Evolutionary conservation across 805 yeast species (phyloP).

Genomic region (Candida alai): DNA sequence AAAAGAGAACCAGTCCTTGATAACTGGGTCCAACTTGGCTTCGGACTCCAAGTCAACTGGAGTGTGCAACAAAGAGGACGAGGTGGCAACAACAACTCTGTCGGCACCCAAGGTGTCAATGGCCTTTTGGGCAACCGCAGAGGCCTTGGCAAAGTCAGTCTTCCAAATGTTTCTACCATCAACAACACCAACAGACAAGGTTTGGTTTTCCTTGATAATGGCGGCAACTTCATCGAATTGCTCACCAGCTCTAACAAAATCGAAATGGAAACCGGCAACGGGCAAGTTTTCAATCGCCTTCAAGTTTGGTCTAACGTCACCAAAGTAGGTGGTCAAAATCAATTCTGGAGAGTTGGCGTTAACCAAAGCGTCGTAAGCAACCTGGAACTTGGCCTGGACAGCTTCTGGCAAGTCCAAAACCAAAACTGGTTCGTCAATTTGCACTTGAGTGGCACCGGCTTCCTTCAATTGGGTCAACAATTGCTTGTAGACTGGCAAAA

Average conservation of each 20-base stretch:
- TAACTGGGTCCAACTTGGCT: slow-evolving; percentile 82
- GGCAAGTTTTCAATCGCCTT: slow-evolving; percentile 84
- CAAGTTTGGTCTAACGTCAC: slow-evolving; percentile 97
- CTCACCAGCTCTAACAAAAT: slow-evolving; percentile 93
- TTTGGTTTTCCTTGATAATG: slow-evolving; percentile 65
- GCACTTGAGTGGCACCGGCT: slow-evolving; percentile 95
- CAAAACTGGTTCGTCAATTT: slow-evolving; percentile 95
- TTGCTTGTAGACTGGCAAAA: slow-evolving; percentile 91
- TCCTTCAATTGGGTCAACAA: slow-evolving; percentile 79
- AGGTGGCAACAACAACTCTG: slow-evolving; percentile 75
- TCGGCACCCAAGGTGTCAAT: slow-evolving; percentile 80
- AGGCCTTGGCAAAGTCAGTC: slow-evolving; percentile 87
- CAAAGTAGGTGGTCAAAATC: slow-evolving; percentile 88
- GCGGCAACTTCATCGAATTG: slow-evolving; percentile 82
- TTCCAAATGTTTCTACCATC: slow-evolving; percentile 99
- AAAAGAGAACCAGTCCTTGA: slow-evolving; percentile 97
- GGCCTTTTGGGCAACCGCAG: slow-evolving; percentile 77
- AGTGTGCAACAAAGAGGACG: slow-evolving; percentile 96
- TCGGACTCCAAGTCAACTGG: slow-evolving; percentile 95
- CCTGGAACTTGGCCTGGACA: slow-evolving; percentile 82
- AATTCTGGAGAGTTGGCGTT: slow-evolving; percentile 70
- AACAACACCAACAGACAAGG: slow-evolving; percentile 92
- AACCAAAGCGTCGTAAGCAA: slow-evolving; percentile 76
- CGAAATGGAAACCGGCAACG: slow-evolving; percentile 94
- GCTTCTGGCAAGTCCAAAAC: slow-evolving; percentile 88